phyloP scores from a whole-genome alignment of 345 rosid genomes.

The Eucalyptus pauciflora region DNA sequence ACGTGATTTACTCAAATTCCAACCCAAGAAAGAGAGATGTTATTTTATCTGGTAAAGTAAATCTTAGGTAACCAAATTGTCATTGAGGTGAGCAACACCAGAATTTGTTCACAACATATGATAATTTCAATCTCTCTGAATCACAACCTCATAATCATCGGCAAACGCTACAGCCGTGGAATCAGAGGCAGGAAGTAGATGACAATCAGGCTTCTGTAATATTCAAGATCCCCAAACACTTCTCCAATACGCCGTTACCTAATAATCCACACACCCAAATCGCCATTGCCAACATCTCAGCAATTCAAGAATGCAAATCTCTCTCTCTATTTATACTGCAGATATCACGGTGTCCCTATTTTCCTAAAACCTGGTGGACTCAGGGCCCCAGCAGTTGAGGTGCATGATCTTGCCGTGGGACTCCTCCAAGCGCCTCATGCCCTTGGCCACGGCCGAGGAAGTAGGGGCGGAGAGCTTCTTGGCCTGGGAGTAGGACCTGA shows the following conservation, averaged over 20 bases:
- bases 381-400: conserved; percentile 34
- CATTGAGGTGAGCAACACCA: not conserved
- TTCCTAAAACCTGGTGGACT: conserved; percentile 21
- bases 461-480: not conserved
- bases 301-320: not conserved
- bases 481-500: conserved; percentile 10
- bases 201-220: not conserved
- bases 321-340: not conserved
- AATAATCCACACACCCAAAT: not conserved
- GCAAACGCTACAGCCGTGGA: not conserved
- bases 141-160: not conserved
- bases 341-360: not conserved
- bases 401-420: conserved; percentile 14
- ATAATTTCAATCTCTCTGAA: not conserved
- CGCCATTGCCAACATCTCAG: not conserved
- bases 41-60: not conserved
- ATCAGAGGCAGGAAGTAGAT: not conserved
- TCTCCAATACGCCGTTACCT: not conserved
- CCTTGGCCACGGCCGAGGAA: not conserved
- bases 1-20: not conserved
- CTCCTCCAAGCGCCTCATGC: conserved; percentile 6
- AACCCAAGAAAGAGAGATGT: not conserved
- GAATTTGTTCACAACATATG: not conserved
- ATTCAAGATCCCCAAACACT: not conserved
- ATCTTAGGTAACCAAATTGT: not conserved